Conservation (phyloP, 306 rosid species). For the Benincasa hispida region DNA sequence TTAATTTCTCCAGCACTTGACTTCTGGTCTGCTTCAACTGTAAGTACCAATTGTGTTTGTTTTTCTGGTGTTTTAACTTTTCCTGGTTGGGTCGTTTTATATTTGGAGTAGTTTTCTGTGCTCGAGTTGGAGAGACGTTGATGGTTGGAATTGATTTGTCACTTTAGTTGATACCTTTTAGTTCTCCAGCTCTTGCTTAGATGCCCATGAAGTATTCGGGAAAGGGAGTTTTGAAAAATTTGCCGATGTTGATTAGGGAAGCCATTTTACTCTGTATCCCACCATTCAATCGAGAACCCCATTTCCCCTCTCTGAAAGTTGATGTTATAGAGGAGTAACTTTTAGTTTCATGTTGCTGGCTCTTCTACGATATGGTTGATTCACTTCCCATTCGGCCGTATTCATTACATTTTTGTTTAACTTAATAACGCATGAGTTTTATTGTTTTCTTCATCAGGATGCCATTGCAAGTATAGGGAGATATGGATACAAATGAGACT, state of each 20-base stretch:
- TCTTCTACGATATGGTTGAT: background rate
- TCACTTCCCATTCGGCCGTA: background rate
- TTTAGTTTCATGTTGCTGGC: background rate
- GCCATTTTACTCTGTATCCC: too few relatives aligned
- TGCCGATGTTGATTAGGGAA: background rate
- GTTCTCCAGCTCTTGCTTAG: background rate
- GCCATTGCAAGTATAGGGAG: conserved; percentile 23
- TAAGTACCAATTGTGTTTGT: background rate
- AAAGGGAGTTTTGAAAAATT: background rate
- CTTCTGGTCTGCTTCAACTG: background rate
- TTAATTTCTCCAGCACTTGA: background rate
- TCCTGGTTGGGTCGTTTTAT: background rate
- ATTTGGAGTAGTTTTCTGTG: background rate
- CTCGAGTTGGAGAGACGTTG: background rate
- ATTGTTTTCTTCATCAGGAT: conserved; percentile 1
- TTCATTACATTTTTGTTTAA: background rate
- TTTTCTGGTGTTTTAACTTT: background rate
- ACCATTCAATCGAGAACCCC: background rate
- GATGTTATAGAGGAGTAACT: background rate
- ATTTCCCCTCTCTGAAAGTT: background rate
- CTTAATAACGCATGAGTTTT: background rate
- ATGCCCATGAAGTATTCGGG: background rate
- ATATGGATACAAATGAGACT: conserved; percentile 17
- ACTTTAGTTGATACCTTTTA: background rate
- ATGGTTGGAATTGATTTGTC: background rate